Conservation (phyloP, 768 basidiomycete species). For the Botryobasidium botryosum region DNA sequence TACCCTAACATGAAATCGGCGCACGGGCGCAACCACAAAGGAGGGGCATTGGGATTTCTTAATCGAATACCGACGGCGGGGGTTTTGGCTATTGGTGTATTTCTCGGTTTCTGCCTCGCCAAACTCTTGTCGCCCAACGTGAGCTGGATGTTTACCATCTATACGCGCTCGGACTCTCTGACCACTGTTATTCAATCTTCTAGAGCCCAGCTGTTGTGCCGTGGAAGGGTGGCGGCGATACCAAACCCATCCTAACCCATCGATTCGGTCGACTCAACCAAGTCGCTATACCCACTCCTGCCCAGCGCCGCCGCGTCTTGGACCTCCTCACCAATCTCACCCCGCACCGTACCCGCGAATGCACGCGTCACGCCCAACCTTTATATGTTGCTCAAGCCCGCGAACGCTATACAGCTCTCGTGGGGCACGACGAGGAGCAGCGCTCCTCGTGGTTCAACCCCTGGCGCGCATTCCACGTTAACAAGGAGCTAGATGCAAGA, state of each 20-base stretch:
- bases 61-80: no score
- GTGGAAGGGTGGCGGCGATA: slow-evolving; percentile 10
- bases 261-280: slow-evolving; percentile 21
- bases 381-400: slow-evolving; percentile 70
- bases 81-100: no score
- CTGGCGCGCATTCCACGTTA: slow-evolving; percentile 14
- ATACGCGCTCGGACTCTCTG: not conserved
- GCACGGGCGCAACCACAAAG: no score
- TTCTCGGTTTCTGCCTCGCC: no score
- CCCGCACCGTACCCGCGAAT: slow-evolving; percentile 85
- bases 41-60: no score
- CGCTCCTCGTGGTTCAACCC: slow-evolving; percentile 33
- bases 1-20: no score
- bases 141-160: not conserved
- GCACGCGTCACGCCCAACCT: slow-evolving; percentile 68
- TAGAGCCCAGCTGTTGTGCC: not conserved
- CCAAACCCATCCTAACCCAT: slow-evolving; percentile 9
- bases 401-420: slow-evolving; percentile 69
- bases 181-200: not conserved
- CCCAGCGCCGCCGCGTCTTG: slow-evolving; percentile 73
- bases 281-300: slow-evolving; percentile 57
- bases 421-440: slow-evolving; percentile 54
- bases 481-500: slow-evolving; percentile 2
- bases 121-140: no score
- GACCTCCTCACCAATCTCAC: slow-evolving; percentile 75